A percentile compares a stretch with the other conserved stretches of the same genome.
These are phyloP conservation scores for Cyberlindnera subsufficiens DNA, from an alignment of 805 yeast genomes.

Conservation along the genomic window DNA sequence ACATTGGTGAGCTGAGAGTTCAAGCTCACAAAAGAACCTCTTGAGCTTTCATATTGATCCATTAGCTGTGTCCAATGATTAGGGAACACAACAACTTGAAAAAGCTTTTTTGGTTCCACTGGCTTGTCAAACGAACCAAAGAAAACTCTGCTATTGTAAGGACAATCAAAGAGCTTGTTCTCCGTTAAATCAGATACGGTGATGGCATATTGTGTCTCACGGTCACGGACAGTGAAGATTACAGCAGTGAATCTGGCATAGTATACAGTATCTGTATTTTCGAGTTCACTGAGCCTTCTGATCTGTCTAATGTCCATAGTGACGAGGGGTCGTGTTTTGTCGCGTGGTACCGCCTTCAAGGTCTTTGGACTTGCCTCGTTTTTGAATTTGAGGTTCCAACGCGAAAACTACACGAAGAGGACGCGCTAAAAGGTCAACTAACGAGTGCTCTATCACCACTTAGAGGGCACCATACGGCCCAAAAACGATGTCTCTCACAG, in stretches of 20 bases:
- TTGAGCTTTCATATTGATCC: not conserved
- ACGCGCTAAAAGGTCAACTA: too few species aligned
- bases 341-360: not conserved
- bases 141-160: not conserved
- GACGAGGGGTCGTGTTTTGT: not conserved
- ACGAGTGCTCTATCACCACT: too few species aligned
- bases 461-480: too few species aligned
- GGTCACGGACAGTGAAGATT: not conserved
- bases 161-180: constrained; percentile 2
- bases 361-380: too few species aligned
- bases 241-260: not conserved
- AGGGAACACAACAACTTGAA: constrained; percentile 5
- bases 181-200: constrained; percentile 11
- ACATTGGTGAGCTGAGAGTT: constrained; percentile 1
- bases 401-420: too few species aligned
- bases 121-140: constrained; percentile 1
- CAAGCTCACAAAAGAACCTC: not conserved
- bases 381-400: too few species aligned
- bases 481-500: not conserved
- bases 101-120: constrained; percentile 1
- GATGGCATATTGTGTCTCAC: constrained; percentile 1
- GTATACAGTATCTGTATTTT: not conserved
- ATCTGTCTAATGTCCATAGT: not conserved
- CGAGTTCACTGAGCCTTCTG: not conserved
- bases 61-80: constrained; percentile 3